Percentiles rank a stretch among this genome's conserved stretches.
These are phyloP conservation scores for Solanum clarkiae DNA, from an alignment of 257 asterid genomes.

Conservation along the genomic window DNA sequence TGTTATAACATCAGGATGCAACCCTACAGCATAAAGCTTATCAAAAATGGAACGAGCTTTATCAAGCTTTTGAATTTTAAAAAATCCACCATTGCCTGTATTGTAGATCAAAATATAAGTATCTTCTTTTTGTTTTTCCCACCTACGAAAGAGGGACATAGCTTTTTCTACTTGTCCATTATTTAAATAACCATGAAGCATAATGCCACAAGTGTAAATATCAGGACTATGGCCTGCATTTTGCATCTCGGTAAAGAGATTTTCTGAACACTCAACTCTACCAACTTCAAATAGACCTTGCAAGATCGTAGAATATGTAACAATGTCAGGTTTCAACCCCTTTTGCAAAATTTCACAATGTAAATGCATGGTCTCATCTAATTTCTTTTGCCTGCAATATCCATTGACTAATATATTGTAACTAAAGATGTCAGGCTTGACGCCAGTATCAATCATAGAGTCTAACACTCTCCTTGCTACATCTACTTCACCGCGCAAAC, in stretches of 20 bases:
- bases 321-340: constrained; percentile 1
- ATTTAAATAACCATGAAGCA: constrained; percentile 8
- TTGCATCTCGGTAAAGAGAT: constrained; percentile 10
- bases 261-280: constrained; percentile 1
- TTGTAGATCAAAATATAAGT: neutral
- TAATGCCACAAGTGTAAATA: constrained; percentile 1
- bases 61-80: constrained; percentile 4
- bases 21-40: constrained; percentile 5
- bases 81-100: constrained; percentile 4
- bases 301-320: constrained; percentile 1
- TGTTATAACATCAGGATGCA: constrained; percentile 9
- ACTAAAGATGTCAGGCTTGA: constrained; percentile 3
- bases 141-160: neutral
- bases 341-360: constrained; percentile 7
- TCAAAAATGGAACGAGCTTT: constrained; percentile 5
- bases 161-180: constrained; percentile 10
- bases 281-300: constrained; percentile 9
- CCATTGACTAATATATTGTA: constrained; percentile 17
- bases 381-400: constrained; percentile 8
- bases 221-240: neutral
- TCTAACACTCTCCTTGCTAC: constrained; percentile 9
- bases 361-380: constrained; percentile 12
- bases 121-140: neutral
- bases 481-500: constrained; percentile 9
- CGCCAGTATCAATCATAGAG: neutral